Base-by-base conservation (phyloP, 345 rosid genomes). In the Passiflora organensis region DNA sequence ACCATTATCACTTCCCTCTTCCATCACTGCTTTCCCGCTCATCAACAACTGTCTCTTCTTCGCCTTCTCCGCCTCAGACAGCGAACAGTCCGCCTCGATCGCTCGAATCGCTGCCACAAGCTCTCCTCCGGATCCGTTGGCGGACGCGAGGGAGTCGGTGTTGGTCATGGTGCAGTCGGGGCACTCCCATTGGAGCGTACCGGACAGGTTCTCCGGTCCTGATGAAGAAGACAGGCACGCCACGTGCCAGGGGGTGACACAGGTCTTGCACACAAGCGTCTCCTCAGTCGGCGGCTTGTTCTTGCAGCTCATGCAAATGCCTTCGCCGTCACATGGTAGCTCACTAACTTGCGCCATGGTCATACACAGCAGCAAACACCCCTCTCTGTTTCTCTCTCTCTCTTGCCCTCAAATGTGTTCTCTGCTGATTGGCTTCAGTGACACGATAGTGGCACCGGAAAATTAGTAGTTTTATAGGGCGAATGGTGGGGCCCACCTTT, bases 231-330 rank as follows among this genome's bases (percentile, higher is more conserved):
- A 8, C 14, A 90, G 78, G 64, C 97, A 84, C 0, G 78, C 1
- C 44, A 67, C 72, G 77, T 87, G 96, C 95, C 96, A 85, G 3
- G 91, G 89, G n/a, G 94, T 77, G 11, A 18, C 80, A 44, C 89
- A 87, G 13, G 81, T 77, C 49, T 46, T 47, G 60, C 97, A 87
- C n/a, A 56, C 16, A 36, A 87, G 78, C 12, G 68, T 67, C 58
- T 83, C 87, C 21, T 81, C 84, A 0, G 58, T 0, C 1, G 63
- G 47, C 16, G 85, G 83, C 17, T 34, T 65, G 5, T 34, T 41
- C 56, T 78, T 73, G 77, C 95, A 87, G 21, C 58, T 62, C 91
- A 87, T 83, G 84, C 95, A 87, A 0, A 64, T 57, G 45, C 82
- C 94, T 13, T 81, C 89, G 19, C 71, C 76, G 51, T 75, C 82